Evolutionary conservation across 2,329 filamentous ascomycete species (phyloP).

Genomic region (Aureobasidium vineae): DNA sequence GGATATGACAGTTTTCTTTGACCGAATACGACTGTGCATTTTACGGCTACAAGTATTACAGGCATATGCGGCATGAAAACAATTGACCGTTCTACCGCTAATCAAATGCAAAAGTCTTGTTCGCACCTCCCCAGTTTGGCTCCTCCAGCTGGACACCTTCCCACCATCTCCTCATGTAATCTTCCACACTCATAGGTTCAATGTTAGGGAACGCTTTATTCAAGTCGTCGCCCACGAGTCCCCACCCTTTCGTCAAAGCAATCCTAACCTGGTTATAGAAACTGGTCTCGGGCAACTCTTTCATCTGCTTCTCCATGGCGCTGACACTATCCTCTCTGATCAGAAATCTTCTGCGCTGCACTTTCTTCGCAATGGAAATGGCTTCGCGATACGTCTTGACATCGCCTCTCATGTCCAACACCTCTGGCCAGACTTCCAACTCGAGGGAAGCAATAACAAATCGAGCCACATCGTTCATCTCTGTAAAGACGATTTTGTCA

Average conservation of each 20-base stretch:
- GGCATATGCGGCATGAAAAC: background rate
- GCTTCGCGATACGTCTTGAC: slow-evolving; percentile 31
- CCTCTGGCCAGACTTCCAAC: slow-evolving; percentile 47
- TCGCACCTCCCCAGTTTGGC: slow-evolving; percentile 30
- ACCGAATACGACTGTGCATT: background rate
- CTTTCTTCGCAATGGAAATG: slow-evolving; percentile 33
- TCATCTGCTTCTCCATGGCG: slow-evolving; percentile 27
- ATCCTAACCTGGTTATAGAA: slow-evolving; percentile 38
- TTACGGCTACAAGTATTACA: too few species aligned
- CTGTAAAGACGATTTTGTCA: slow-evolving; percentile 48
- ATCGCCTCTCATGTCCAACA: slow-evolving; percentile 40
- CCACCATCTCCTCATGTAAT: slow-evolving; percentile 38
- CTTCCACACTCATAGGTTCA: slow-evolving; percentile 31
- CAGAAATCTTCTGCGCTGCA: slow-evolving; percentile 35
- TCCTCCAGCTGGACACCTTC: slow-evolving; percentile 32
- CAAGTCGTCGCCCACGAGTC: slow-evolving; percentile 33
- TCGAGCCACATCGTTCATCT: slow-evolving; percentile 51
- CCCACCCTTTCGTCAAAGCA: slow-evolving; percentile 31
- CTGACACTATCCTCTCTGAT: slow-evolving; percentile 32
- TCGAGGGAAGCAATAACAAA: slow-evolving; percentile 48
- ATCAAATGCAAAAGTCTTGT: slow-evolving; percentile 5
- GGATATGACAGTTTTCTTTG: background rate
- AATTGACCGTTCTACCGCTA: background rate
- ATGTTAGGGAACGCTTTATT: slow-evolving; percentile 35
- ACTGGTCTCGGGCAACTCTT: slow-evolving; percentile 8